A percentile compares a stretch with the other conserved stretches of the same genome.
phyloP scores from a whole-genome alignment of 2,329 filamentous ascomycete species.

The Volutella citrinella region DNA sequence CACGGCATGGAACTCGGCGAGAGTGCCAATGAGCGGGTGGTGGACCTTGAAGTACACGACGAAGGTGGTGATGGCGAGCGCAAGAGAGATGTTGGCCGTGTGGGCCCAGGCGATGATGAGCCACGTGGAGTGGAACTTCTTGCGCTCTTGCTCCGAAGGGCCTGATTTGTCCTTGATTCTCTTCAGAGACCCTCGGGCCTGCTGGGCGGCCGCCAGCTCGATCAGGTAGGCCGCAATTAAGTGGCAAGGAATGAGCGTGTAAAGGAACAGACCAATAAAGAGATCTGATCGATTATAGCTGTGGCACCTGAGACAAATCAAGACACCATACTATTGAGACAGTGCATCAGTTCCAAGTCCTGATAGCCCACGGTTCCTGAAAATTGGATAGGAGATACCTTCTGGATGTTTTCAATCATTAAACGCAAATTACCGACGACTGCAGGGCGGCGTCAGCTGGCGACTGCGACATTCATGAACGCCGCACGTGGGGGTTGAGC shows the following conservation, averaged over 20 bases:
- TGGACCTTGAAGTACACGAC: conserved; percentile 89
- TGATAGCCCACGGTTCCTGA: too few species aligned
- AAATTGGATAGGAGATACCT: too few species aligned
- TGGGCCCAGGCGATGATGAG: conserved; percentile 76
- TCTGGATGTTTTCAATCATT: conserved; percentile 96
- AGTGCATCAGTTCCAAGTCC: neutral
- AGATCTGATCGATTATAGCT: conserved; percentile 80
- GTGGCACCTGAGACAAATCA: conserved; percentile 89
- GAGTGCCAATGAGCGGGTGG: conserved; percentile 88
- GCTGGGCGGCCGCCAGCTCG: conserved; percentile 76
- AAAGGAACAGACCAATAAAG: conserved; percentile 71
- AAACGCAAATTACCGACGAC: conserved; percentile 91
- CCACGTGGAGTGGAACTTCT: conserved; percentile 75
- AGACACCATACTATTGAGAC: conserved; percentile 77
- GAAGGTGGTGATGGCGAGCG: conserved; percentile 75
- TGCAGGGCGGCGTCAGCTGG: too few species aligned
- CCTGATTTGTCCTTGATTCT: conserved; percentile 45
- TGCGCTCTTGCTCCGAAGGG: conserved; percentile 56
- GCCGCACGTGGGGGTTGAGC: too few species aligned
- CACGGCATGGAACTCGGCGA: conserved; percentile 87
- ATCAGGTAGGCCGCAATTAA: conserved; percentile 88
- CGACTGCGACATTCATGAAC: too few species aligned
- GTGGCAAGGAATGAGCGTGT: conserved; percentile 85
- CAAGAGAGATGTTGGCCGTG: conserved; percentile 77
- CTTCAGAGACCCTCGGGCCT: conserved; percentile 68